phyloP scores from a whole-genome alignment of 148 eudicot genomes.

The Heliosperma pusillum region DNA sequence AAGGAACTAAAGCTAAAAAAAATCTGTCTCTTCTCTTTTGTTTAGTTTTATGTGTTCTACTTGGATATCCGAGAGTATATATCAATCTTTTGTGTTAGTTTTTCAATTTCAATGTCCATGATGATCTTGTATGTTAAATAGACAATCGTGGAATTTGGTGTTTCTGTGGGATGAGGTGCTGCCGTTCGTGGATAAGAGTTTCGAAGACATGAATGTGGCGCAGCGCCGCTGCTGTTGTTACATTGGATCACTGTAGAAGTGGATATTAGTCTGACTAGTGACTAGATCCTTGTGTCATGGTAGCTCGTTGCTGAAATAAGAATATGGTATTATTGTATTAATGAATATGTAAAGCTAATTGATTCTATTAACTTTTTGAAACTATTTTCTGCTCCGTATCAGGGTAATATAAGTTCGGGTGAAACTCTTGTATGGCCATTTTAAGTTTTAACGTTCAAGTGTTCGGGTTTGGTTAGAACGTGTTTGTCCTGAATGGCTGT shows the following conservation, averaged over 20 bases:
- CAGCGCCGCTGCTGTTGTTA: neutral
- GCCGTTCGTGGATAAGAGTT: neutral
- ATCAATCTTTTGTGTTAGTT: neutral
- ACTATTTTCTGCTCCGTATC: neutral
- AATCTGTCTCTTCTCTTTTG: too few species aligned
- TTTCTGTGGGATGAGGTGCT: neutral
- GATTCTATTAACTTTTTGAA: neutral
- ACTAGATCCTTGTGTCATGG: neutral
- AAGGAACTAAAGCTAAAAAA: neutral
- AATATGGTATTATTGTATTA: neutral
- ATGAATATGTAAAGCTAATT: neutral
- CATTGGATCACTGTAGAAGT: slow-evolving; percentile 3
- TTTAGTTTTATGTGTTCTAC: neutral
- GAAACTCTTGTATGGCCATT: too few species aligned
- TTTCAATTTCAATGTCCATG: too few species aligned
- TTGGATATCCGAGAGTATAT: neutral
- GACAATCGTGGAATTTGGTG: neutral
- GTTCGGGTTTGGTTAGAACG: too few species aligned
- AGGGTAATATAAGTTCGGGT: too few species aligned
- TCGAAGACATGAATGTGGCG: neutral
- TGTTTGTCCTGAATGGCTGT: too few species aligned
- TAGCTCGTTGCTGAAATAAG: neutral
- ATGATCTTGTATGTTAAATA: neutral
- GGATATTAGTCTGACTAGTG: neutral
- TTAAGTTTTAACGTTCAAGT: too few species aligned